Evolutionary conservation across 345 rosid genomes (phyloP), one percentile per base, ranked within the genome.

Genomic region (Kandelia obovata): DNA sequence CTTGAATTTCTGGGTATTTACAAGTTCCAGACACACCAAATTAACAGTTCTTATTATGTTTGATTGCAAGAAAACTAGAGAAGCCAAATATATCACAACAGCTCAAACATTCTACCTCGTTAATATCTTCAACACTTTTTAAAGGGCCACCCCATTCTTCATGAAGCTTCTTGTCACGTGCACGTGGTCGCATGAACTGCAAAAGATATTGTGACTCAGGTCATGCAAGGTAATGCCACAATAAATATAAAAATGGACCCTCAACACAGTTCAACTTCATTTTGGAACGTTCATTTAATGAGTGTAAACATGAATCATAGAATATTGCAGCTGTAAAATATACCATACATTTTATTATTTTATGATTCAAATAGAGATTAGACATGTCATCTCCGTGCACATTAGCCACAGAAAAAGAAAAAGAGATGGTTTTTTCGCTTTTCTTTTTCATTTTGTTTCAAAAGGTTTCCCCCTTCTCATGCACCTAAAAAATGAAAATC

Each of bases 161-260:
- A 0, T 83, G 83, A 84, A 95, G 92, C 77, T 86, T 95, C 89
- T 92, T 95, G 89, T 84, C 92, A 62, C 94, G 94, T 66, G 90
- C 81, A 64, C 88, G 86, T 51, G 91, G 94, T 23, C 92, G 83
- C 92, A 86, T 86, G 82, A 90, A 90, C 92, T 90, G 80, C 46
- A 27, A 13, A 61, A 32, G 73, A 66, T 57, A 77, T 49, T 3
- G 69, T 35, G 25, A 70, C 19, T 58, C 25, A 15, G 15, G 65
- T 75, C 74, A 72, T 63, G 27, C 58, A 53, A 7, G 58, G 16
- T 4, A 55, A 23, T 23, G 58, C 16, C 27, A 20, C 25, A 55
- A 13, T 23, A 55, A 25, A 53, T 21, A n/a, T 13, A 52, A 68
- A 68, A 61, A 62, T 28, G 58, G 5, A 68, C 19, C 28, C 21